Evolutionary conservation across 108 stramenopile genomes (phyloP).

Genomic region (Pseudonitzschia pungens): DNA sequence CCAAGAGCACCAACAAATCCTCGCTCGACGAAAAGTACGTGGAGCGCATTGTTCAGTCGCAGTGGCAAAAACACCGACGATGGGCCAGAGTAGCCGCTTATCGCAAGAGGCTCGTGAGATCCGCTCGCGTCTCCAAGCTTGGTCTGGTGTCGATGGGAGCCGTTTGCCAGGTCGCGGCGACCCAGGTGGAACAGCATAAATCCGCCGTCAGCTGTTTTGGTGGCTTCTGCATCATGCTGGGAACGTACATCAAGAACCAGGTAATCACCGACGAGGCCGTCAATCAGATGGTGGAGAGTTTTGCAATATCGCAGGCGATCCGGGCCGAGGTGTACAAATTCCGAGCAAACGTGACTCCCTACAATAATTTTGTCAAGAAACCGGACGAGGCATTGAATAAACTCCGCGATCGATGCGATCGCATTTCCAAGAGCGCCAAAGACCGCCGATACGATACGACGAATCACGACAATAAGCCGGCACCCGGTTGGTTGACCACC

Average conservation of each 20-base stretch:
- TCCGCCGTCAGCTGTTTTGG: neutral
- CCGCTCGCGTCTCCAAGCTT: neutral
- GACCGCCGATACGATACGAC: neutral
- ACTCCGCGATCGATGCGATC: neutral
- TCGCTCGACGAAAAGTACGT: neutral
- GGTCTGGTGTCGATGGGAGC: neutral
- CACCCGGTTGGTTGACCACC: neutral
- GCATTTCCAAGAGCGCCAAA: neutral
- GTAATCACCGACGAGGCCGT: neutral
- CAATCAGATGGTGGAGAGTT: neutral
- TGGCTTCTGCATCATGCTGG: neutral
- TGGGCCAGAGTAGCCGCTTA: neutral
- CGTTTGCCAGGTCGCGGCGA: neutral
- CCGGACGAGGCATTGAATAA: neutral
- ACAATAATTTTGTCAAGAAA: neutral
- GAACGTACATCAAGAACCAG: neutral
- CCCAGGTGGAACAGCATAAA: neutral
- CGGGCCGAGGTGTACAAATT: neutral
- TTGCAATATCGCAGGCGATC: neutral
- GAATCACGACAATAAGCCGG: neutral
- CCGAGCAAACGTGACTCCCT: neutral
- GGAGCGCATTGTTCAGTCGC: slow-evolving; percentile 2
- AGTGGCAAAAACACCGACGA: slow-evolving; percentile 10
- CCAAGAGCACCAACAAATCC: no score
- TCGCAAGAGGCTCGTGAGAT: neutral